Conservation (phyloP, 164 flowering plant species). For the Vitis amurensis region DNA sequence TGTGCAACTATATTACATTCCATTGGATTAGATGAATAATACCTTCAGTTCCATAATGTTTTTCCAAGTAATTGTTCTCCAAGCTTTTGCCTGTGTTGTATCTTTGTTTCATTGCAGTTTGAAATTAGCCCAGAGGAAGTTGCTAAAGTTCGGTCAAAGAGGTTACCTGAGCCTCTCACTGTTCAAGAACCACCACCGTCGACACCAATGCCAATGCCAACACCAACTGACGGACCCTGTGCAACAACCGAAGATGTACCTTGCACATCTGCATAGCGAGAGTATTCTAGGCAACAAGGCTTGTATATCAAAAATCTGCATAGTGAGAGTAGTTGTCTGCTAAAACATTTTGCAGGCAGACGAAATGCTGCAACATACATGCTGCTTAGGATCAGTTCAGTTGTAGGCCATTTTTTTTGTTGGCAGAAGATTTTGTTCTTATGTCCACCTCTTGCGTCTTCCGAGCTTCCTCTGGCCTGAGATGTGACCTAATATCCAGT, state of each 20-base stretch:
- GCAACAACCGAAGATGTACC: slow-evolving; percentile 44
- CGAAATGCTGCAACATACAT: neutral
- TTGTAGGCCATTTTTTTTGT: neutral
- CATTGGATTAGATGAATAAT: too few species aligned
- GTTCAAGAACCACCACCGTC: slow-evolving; percentile 26
- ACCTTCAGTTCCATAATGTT: neutral
- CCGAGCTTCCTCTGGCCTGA: too few species aligned
- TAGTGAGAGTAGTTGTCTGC: neutral
- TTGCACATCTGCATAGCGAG: slow-evolving; percentile 48
- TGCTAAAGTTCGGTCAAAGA: slow-evolving; percentile 53
- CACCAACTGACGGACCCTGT: slow-evolving; percentile 10
- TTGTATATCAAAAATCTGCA: slow-evolving; percentile 32
- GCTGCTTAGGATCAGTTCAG: neutral
- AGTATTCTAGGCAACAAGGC: neutral
- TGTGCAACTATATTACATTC: too few species aligned
- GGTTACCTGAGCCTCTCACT: slow-evolving; percentile 55
- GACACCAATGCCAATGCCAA: too few species aligned
- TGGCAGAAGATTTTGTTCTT: neutral
- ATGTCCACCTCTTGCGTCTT: too few species aligned
- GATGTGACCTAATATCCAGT: neutral
- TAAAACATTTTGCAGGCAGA: too few species aligned
- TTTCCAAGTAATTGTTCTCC: neutral
- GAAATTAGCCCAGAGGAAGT: slow-evolving; percentile 43
- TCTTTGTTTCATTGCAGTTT: slow-evolving; percentile 45
- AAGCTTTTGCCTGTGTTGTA: neutral